Percentiles rank a stretch among this genome's conserved stretches.
Conservation (phyloP, 1,284 basidiomycete genomes). For the Tilletia walkeri region DNA sequence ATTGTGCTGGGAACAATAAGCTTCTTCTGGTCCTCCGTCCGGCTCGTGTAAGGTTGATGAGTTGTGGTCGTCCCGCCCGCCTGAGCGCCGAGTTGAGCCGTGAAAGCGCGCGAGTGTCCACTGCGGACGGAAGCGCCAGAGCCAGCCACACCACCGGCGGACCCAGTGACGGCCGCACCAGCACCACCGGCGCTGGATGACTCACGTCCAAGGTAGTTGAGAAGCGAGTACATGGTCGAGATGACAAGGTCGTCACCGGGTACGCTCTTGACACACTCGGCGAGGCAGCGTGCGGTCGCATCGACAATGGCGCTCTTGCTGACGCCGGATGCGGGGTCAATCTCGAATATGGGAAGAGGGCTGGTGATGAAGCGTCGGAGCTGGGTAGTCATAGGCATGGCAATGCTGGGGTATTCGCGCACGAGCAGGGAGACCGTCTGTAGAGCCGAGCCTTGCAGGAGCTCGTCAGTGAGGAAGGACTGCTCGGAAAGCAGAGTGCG, state of each 20-base stretch:
- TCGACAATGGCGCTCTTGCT: conserved; percentile 70
- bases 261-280: conserved; percentile 79
- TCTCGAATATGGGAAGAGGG: conserved; percentile 79
- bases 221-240: conserved; percentile 91
- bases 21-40: conserved; percentile 77
- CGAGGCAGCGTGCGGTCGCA: conserved; percentile 83
- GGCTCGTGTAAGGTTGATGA: conserved; percentile 27
- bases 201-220: conserved; percentile 85
- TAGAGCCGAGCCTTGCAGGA: conserved; percentile 80
- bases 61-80: conserved; percentile 14
- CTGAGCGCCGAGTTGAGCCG: conserved; percentile 22
- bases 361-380: conserved; percentile 84
- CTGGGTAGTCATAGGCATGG: conserved; percentile 72
- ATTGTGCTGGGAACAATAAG: conserved; percentile 86
- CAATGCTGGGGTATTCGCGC: conserved; percentile 78
- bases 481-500: conserved; percentile 75
- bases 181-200: conserved; percentile 31
- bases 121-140: conserved; percentile 59
- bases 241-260: conserved; percentile 86
- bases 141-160: conserved; percentile 58
- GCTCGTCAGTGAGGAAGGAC: conserved; percentile 73
- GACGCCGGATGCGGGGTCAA: conserved; percentile 62
- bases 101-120: conserved; percentile 57
- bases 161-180: conserved; percentile 51
- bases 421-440: conserved; percentile 77